Conservation (phyloP, 768 basidiomycete genomes). For the Russula griseocarnosa region DNA sequence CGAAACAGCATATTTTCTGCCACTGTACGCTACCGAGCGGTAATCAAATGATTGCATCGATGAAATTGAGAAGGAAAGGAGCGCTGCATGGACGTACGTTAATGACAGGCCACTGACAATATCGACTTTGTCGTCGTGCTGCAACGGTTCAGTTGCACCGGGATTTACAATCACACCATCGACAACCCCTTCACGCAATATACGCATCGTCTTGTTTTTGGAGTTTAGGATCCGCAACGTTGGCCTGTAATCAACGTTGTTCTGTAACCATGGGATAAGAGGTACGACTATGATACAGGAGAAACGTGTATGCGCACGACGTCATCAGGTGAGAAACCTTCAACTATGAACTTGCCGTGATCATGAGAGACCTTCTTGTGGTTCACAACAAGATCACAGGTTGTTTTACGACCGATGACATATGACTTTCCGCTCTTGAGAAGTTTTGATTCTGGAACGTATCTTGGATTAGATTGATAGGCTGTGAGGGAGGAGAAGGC, state of each 20-base stretch:
- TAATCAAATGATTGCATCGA: constrained; percentile 12
- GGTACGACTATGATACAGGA: neutral
- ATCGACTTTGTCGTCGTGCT: constrained; percentile 51
- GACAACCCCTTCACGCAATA: constrained; percentile 39
- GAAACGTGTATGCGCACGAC: constrained; percentile 44
- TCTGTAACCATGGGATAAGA: constrained; percentile 36
- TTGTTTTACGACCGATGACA: constrained; percentile 52
- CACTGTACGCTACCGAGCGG: constrained; percentile 30
- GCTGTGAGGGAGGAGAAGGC: constrained; percentile 10
- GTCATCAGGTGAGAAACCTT: constrained; percentile 47
- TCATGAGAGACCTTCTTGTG: constrained; percentile 62
- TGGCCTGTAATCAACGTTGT: constrained; percentile 47
- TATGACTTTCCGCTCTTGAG: constrained; percentile 58
- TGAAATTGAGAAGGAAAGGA: constrained; percentile 1
- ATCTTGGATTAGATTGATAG: constrained; percentile 3
- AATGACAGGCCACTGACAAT: constrained; percentile 44
- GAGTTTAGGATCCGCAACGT: constrained; percentile 46
- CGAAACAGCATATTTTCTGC: constrained; percentile 30
- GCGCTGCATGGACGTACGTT: constrained; percentile 41
- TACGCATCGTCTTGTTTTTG: constrained; percentile 45
- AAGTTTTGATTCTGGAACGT: constrained; percentile 47
- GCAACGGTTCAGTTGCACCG: constrained; percentile 40
- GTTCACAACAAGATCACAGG: constrained; percentile 45
- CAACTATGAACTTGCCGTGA: constrained; percentile 58
- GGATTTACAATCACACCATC: constrained; percentile 38